Evolutionary conservation across 2,329 filamentous ascomycete genomes (phyloP).

Genomic region (Hymenoscyphus occultus): DNA sequence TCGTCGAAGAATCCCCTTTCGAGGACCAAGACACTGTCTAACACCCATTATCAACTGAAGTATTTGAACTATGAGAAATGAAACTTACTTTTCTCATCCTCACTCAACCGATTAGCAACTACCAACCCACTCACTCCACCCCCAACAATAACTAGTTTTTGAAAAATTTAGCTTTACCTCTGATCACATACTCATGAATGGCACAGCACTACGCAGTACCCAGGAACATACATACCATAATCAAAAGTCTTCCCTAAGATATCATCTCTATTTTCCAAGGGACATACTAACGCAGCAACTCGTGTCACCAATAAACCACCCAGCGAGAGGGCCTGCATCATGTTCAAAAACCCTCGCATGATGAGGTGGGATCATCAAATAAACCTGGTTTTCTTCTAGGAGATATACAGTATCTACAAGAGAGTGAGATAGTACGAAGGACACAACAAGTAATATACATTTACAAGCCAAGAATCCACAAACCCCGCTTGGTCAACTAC

Average conservation of each 20-base stretch:
- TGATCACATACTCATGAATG: background rate
- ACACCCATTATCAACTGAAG: background rate
- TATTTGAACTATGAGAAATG: background rate
- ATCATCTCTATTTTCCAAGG: background rate
- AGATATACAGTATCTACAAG: no score
- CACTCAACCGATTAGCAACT: slow-evolving; percentile 2
- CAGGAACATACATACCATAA: background rate
- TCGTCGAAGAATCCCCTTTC: slow-evolving; percentile 11
- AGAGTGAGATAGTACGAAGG: no score
- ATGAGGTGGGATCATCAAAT: background rate
- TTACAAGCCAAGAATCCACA: no score
- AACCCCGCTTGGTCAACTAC: background rate
- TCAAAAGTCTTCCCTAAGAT: background rate
- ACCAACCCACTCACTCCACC: slow-evolving; percentile 3
- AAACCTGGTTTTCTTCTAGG: background rate
- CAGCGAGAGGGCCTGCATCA: background rate
- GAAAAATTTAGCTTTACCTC: background rate
- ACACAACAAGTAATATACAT: no score
- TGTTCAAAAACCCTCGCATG: background rate
- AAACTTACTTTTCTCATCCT: slow-evolving; percentile 4
- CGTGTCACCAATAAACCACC: background rate
- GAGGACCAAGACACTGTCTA: slow-evolving; percentile 10
- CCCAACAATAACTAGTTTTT: background rate
- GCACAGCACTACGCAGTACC: background rate
- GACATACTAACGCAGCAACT: background rate